phyloP scores from a whole-genome alignment of 2,329 filamentous ascomycete species.

The Periconia macrospinosa region DNA sequence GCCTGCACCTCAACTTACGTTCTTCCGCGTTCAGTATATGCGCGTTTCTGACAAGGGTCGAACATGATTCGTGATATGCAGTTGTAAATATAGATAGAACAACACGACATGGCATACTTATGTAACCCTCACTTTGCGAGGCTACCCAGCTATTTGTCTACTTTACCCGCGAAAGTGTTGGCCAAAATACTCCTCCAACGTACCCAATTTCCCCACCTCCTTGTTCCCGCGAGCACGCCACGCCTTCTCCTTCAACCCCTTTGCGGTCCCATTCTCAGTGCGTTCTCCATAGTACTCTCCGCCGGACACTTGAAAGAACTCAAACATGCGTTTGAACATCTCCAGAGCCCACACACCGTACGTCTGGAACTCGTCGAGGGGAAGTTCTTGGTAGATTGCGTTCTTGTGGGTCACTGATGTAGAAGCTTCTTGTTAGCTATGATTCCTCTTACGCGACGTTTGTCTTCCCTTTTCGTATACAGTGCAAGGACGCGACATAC shows the following conservation, averaged over 20 bases:
- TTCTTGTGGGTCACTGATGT: conserved; percentile 21
- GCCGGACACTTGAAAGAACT: conserved; percentile 20
- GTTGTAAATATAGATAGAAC: no score
- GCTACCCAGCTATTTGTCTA: not conserved
- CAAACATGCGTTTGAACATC: conserved; percentile 24
- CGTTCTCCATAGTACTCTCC: conserved; percentile 19
- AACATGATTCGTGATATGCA: no score
- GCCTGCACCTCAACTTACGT: no score
- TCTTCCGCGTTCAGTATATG: no score
- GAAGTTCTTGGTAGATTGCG: conserved; percentile 18
- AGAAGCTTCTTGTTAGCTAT: not conserved
- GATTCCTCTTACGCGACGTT: not conserved
- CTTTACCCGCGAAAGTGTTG: not conserved
- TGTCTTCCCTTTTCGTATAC: not conserved
- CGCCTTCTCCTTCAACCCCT: conserved; percentile 19
- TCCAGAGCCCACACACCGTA: conserved; percentile 22
- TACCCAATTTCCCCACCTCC: conserved; percentile 4
- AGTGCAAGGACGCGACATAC: conserved; percentile 5
- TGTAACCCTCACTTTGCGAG: not conserved
- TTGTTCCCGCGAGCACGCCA: conserved; percentile 15
- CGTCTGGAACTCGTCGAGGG: conserved; percentile 17
- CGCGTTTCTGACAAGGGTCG: no score
- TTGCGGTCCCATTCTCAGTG: conserved; percentile 18
- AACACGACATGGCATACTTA: not conserved
- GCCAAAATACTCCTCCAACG: not conserved